Base-by-base conservation (phyloP, 306 rosid species). In the Begonia loranthoides region DNA sequence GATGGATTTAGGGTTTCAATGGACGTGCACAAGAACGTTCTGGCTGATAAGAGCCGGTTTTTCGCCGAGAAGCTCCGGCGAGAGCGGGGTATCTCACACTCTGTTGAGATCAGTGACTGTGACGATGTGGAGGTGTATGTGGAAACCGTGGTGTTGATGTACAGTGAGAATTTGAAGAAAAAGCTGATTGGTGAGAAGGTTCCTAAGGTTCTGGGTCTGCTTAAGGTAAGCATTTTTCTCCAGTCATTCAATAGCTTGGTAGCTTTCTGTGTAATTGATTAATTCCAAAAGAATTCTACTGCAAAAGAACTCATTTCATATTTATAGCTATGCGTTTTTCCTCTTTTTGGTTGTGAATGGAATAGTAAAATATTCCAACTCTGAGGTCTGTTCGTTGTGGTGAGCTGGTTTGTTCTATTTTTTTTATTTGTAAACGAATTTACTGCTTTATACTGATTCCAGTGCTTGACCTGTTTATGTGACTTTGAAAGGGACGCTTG, bases 81-180 rank as follows among this genome's bases (percentile, higher is more conserved):
- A 15, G 83, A 72, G 0, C 52, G 64, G 13, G 80, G 66, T 12
- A 47, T 80, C 8, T 56, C 77, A 1, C 90, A 83, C 60, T 69
- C 80, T 6, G 94, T 83, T 39, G 96, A 87, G 79, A 83, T 87
- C 63, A 83, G 94, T 22, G 96, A 87, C 50, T 87, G 96, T 55
- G 94, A 87, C 45, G 90, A 87, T 41, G 84, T 87, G 19, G 80
- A 87, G 33, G 84, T 76, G 7, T 83, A 87, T 38, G 87, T 83
- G 24, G 96, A 87, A 49, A 73, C 81, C 50, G 83, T 87, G 45
- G 83, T 87, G 45, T 74, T 87, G 81, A 87, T 87, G 96, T 82
- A 87, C 43, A 59, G 46, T 44, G 81, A 76, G 41, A 78, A 80
- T 76, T 70, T 87, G 78, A 83, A 67, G 75, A 61, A 16, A 55